Percentiles rank a stretch among this genome's conserved stretches.
phyloP scores from a whole-genome alignment of 2,329 filamentous ascomycete genomes.

The Alternaria triticina region DNA sequence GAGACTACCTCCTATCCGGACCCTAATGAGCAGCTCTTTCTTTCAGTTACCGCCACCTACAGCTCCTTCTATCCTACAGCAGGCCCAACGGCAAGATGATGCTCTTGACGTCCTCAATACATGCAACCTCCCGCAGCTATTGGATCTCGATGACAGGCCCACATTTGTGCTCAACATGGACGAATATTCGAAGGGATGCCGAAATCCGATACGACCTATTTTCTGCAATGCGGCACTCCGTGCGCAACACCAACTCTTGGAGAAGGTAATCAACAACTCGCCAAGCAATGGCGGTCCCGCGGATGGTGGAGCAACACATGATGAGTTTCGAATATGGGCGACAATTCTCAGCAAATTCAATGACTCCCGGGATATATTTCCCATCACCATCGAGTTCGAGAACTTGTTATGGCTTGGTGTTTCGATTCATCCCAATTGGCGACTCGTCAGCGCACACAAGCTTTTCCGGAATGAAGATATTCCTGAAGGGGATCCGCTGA shows the following conservation, averaged over 20 bases:
- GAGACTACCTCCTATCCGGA: not conserved
- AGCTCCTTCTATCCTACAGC: not conserved
- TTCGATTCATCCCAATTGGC: slow-evolving; percentile 38
- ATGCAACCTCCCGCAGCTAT: slow-evolving; percentile 34
- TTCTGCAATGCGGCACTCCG: slow-evolving; percentile 43
- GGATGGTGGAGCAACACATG: slow-evolving; percentile 31
- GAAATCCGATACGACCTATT: slow-evolving; percentile 28
- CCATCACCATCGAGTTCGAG: slow-evolving; percentile 47
- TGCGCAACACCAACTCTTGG: slow-evolving; percentile 35
- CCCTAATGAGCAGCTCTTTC: slow-evolving; percentile 10
- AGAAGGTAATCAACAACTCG: slow-evolving; percentile 26
- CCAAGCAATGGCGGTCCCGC: not conserved
- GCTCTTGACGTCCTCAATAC: slow-evolving; percentile 30
- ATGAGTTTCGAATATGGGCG: slow-evolving; percentile 52
- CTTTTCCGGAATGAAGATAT: slow-evolving; percentile 26
- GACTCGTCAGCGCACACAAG: slow-evolving; percentile 33
- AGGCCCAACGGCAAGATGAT: slow-evolving; percentile 13
- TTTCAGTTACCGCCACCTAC: not conserved
- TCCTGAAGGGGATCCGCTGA: slow-evolving; percentile 12
- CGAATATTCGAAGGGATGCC: slow-evolving; percentile 24
- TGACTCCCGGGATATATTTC: slow-evolving; percentile 55
- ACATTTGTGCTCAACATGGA: slow-evolving; percentile 43
- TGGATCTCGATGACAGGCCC: slow-evolving; percentile 42
- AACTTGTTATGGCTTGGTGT: slow-evolving; percentile 41
- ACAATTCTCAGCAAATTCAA: slow-evolving; percentile 53